Base-by-base conservation (phyloP, 2,329 filamentous ascomycete species). In the Metarhizium album region DNA sequence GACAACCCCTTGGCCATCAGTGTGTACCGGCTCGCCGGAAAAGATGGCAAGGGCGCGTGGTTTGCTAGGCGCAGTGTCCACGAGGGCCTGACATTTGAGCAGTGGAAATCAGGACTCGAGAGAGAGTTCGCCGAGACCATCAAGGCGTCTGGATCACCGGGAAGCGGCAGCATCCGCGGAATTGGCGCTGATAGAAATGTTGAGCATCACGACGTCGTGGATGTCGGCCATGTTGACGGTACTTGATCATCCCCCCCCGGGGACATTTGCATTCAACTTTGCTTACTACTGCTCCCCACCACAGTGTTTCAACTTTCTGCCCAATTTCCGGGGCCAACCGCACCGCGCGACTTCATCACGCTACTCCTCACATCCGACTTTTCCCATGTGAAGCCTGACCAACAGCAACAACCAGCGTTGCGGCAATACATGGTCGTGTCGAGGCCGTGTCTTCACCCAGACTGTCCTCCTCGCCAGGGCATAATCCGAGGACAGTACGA, bases 401-500 rank as follows among this genome's bases (percentile, higher is more conserved):
- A 60, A 16, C 57, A 57, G 8, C 52, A 55, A 35, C 42, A 46
- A 4, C 45, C 48, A 1, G 59, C 53, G 4, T 29, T 67, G 66
- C 80, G 86, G 55, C 86, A 90, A 61, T 94, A 83, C 65, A 88
- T 95, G 76, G 79, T 96, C 49, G 79, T 96, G 3, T 95, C 90
- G 2, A 90, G 86, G 65, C 91, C 91, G 1, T 87, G 89, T 60
- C 67, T 77, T 20, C 90, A 96, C 63, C 82, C 84, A 0, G 81
- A 88, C 52, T 84, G 86, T 33, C 83, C 84, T 20, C 75, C 77
- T 13, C 75, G 84, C 9, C 70, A 79, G 52, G 87, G 87, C 16
- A 91, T 84, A 63, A 87, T 95, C 46, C 78, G 89, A 40, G 91
- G 90, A 3, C 76, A 83, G 55, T 97, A 96, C 59, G 90, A 96